Evolutionary conservation across 352 stramenopile genomes (phyloP).

Genomic region (Pythium phragmiticola): DNA sequence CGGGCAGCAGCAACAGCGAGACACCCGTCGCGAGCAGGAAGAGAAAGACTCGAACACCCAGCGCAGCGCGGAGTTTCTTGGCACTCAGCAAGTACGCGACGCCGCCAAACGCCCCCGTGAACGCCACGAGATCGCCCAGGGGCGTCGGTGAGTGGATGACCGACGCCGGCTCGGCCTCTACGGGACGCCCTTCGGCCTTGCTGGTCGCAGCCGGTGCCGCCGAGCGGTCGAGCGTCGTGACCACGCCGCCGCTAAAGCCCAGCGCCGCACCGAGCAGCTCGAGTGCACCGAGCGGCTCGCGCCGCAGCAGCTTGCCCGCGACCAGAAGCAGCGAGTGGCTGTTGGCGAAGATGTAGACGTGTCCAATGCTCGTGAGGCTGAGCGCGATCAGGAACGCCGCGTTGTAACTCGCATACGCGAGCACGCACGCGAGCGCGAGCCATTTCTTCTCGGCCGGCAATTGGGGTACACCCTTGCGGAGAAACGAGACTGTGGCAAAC

Average conservation of each 20-base stretch:
- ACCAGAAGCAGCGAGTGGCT: slow-evolving; percentile 59
- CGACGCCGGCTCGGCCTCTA: slow-evolving; percentile 1
- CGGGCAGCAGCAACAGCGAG: slow-evolving; percentile 30
- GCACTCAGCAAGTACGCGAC: slow-evolving; percentile 47
- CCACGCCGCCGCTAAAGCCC: slow-evolving; percentile 40
- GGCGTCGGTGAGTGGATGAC: slow-evolving; percentile 4
- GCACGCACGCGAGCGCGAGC: slow-evolving; percentile 26
- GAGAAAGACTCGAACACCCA: slow-evolving; percentile 45
- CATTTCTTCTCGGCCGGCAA: slow-evolving; percentile 19
- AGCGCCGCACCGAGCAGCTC: slow-evolving; percentile 42
- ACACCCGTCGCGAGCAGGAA: slow-evolving; percentile 39
- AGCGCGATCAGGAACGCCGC: slow-evolving; percentile 52
- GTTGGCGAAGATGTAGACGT: slow-evolving; percentile 61
- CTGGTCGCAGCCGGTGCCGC: not conserved
- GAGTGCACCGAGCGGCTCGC: slow-evolving; percentile 31
- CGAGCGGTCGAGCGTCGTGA: slow-evolving; percentile 40
- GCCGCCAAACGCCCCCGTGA: slow-evolving; percentile 47
- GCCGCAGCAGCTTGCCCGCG: slow-evolving; percentile 40
- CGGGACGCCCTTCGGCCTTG: not conserved
- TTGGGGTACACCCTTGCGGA: slow-evolving; percentile 24
- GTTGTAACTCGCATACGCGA: slow-evolving; percentile 48
- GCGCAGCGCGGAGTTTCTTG: slow-evolving; percentile 37
- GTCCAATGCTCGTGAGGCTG: slow-evolving; percentile 48
- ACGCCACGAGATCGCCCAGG: slow-evolving; percentile 49
- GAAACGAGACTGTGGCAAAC: slow-evolving; percentile 30